Conservation (phyloP, 306 rosid genomes). For the Medicago arabica region DNA sequence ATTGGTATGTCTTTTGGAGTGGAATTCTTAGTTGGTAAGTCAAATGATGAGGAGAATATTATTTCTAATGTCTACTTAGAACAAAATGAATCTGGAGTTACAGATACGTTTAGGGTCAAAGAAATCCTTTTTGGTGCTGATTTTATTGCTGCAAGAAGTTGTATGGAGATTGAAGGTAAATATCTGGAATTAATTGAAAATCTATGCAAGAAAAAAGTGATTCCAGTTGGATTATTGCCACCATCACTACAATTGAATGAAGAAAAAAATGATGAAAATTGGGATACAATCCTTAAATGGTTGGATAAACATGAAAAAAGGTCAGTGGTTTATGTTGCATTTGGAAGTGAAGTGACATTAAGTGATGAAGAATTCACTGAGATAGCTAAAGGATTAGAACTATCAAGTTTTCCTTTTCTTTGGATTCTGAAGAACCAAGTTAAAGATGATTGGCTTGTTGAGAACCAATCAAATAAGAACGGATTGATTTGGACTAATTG, state of each 20-base stretch:
- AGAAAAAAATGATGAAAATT: neutral
- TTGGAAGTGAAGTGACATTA: conserved; percentile 42
- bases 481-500: conserved; percentile 6
- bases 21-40: neutral
- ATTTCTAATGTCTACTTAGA: neutral
- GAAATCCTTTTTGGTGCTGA: conserved; percentile 10
- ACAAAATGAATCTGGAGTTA: conserved; percentile 15
- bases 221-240: conserved; percentile 47
- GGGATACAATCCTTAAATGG: conserved; percentile 45
- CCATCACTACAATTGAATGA: neutral
- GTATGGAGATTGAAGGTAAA: conserved; percentile 42
- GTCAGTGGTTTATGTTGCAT: conserved; percentile 34
- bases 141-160: conserved; percentile 36
- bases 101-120: neutral
- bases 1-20: neutral
- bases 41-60: conserved; percentile 15
- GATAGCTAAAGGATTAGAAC: conserved; percentile 18
- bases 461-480: neutral
- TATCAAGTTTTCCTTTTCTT: neutral
- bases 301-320: conserved; percentile 32
- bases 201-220: conserved; percentile 17
- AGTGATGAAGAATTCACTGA: conserved; percentile 40
- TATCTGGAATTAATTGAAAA: conserved; percentile 29
- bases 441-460: neutral
- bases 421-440: conserved; percentile 1